Evolutionary conservation across 2,329 filamentous ascomycete genomes (phyloP).

Genomic region (Pseudodiploospora longispora): DNA sequence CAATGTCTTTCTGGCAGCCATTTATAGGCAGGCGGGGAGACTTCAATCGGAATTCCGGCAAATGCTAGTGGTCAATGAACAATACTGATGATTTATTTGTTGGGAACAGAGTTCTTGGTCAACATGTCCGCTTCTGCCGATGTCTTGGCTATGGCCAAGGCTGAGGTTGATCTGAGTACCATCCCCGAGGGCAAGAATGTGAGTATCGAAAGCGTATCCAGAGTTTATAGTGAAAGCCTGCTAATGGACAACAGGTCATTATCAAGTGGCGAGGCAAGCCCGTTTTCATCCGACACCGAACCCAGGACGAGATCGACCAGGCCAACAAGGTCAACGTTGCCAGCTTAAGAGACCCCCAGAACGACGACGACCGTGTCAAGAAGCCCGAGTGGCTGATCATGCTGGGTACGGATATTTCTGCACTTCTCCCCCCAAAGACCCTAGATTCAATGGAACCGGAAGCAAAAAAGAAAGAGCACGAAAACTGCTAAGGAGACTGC

Average conservation of each 20-base stretch:
- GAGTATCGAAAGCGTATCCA: conserved; percentile 29
- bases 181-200: conserved; percentile 99
- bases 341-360: conserved; percentile 80
- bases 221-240: not conserved
- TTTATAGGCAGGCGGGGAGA: not conserved
- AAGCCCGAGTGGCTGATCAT: conserved; percentile 98
- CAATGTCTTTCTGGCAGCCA: too few relatives aligned
- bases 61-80: conserved; percentile 14
- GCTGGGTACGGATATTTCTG: conserved; percentile 57
- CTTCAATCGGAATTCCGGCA: conserved; percentile 2
- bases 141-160: conserved; percentile 98
- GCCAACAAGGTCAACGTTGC: conserved; percentile 82
- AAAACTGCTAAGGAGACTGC: not conserved
- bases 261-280: conserved; percentile 99
- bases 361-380: conserved; percentile 89
- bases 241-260: conserved; percentile 57
- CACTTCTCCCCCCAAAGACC: conserved; percentile 2
- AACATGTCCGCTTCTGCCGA: conserved; percentile 99
- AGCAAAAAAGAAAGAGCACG: not conserved
- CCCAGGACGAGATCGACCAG: conserved; percentile 84
- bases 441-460: too few relatives aligned
- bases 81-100: conserved; percentile 18
- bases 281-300: conserved; percentile 99
- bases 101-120: conserved; percentile 81
- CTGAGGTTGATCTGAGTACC: conserved; percentile 84